phyloP scores from a whole-genome alignment of 106 monocot genomes.

The Vanilla planifolia region DNA sequence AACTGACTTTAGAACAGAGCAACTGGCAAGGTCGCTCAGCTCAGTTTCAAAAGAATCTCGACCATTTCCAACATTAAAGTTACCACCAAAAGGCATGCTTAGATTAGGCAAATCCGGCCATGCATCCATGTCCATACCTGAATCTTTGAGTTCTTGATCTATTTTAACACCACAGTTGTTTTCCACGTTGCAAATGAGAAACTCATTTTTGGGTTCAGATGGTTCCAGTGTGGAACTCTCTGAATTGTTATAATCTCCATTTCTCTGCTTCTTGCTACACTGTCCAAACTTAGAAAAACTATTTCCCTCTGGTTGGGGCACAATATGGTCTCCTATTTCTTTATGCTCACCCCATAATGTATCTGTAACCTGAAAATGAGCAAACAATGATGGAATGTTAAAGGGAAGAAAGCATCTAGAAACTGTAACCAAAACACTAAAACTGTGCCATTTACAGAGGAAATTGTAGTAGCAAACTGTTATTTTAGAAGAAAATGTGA shows the following conservation, averaged over 20 bases:
- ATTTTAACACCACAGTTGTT: conserved; percentile 21
- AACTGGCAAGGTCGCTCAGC: conserved; percentile 12
- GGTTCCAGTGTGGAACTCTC: conserved; percentile 20
- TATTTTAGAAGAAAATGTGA: no score
- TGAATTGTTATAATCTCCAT: conserved; percentile 15
- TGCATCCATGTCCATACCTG: conserved; percentile 50
- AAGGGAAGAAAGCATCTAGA: no score
- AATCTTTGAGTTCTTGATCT: conserved; percentile 21
- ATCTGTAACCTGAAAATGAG: conserved; percentile 44
- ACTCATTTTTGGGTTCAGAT: conserved; percentile 23
- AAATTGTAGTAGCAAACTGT: no score
- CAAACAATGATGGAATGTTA: not conserved
- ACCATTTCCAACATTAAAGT: conserved; percentile 24
- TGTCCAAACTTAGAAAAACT: conserved; percentile 15
- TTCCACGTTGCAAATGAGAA: conserved; percentile 20
- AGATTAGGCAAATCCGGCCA: conserved; percentile 71
- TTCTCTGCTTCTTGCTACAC: conserved; percentile 28
- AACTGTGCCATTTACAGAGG: no score
- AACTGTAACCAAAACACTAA: no score
- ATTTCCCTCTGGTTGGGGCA: conserved; percentile 46
- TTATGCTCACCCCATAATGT: conserved; percentile 58
- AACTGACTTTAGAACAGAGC: conserved; percentile 16
- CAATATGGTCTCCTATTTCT: conserved; percentile 69
- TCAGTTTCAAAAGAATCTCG: conserved; percentile 13
- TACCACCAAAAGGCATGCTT: conserved; percentile 23